Evolutionary conservation across 2,329 filamentous ascomycete species (phyloP).

Genomic region (Claviceps maximensis): DNA sequence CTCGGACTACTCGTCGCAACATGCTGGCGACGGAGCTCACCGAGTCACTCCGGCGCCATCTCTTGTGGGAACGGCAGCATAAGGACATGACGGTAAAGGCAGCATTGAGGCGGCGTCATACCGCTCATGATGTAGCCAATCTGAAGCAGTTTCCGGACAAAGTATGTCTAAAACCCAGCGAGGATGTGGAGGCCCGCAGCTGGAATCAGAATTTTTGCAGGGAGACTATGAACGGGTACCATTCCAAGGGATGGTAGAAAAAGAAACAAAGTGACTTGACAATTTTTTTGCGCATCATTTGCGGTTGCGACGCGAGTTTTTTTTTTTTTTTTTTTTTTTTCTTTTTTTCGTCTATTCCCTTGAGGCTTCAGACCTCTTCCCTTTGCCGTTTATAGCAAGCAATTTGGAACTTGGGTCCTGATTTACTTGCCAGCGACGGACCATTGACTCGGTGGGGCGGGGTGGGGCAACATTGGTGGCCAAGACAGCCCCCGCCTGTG

Average conservation of each 20-base stretch:
- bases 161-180: conserved; percentile 44
- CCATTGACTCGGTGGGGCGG: background rate
- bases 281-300: background rate
- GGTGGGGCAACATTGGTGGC: too few species aligned
- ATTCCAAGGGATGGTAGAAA: conserved; percentile 29
- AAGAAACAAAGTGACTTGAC: background rate
- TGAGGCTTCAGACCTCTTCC: too few species aligned
- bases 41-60: conserved; percentile 78
- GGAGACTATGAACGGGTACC: conserved; percentile 45
- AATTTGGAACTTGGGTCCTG: too few species aligned
- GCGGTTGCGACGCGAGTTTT: too few species aligned
- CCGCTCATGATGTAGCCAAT: conserved; percentile 80
- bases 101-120: conserved; percentile 79
- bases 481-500: too few species aligned
- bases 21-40: conserved; percentile 94
- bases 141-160: conserved; percentile 68
- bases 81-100: conserved; percentile 83
- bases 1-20: conserved; percentile 80
- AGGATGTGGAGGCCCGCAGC: conserved; percentile 54
- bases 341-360: too few species aligned
- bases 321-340: too few species aligned
- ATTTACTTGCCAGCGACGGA: too few species aligned
- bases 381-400: too few species aligned
- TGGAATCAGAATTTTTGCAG: conserved; percentile 81
- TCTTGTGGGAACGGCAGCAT: conserved; percentile 91